Evolutionary conservation across 2,329 filamentous ascomycete species (phyloP).

Genomic region (Gliomastix tumulicola): DNA sequence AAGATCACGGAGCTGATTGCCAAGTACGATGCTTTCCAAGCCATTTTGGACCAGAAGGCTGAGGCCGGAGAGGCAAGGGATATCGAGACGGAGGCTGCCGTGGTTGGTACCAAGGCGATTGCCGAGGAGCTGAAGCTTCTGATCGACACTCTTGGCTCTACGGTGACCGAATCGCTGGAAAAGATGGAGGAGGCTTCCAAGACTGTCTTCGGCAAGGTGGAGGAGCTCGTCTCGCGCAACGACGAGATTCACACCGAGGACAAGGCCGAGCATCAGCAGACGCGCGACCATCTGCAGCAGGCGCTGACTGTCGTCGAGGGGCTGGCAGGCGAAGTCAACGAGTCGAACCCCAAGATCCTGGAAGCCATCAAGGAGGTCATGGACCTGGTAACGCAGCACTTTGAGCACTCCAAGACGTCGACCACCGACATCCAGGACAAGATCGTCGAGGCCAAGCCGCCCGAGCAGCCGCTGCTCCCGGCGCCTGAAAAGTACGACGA

Average conservation of each 20-base stretch:
- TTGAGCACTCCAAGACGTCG: conserved; percentile 73
- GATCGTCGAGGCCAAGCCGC: conserved; percentile 54
- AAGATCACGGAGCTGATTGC: conserved; percentile 69
- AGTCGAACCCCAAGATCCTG: conserved; percentile 84
- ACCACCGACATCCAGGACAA: conserved; percentile 47
- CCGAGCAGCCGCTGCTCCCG: conserved; percentile 49
- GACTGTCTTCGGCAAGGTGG: conserved; percentile 76
- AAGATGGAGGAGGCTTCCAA: conserved; percentile 84
- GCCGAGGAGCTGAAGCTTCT: conserved; percentile 83
- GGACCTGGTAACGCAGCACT: conserved; percentile 75
- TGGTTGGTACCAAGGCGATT: conserved; percentile 68
- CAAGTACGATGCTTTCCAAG: conserved; percentile 84
- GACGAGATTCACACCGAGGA: conserved; percentile 69
- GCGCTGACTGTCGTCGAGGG: conserved; percentile 66
- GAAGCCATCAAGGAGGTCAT: conserved; percentile 83
- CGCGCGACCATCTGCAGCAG: conserved; percentile 73
- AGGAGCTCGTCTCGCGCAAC: conserved; percentile 67
- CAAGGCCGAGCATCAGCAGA: conserved; percentile 75
- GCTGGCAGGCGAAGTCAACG: conserved; percentile 70
- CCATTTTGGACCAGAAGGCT: conserved; percentile 64
- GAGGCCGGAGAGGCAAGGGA: conserved; percentile 69
- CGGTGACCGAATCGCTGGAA: conserved; percentile 75
- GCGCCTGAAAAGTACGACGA: conserved; percentile 56
- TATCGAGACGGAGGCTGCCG: conserved; percentile 63
- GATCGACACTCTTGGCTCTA: conserved; percentile 76